These are phyloP conservation scores for Wilcoxina mikolae DNA, from an alignment of 495 filamentous ascomycete genomes.

Conservation along the genomic window DNA sequence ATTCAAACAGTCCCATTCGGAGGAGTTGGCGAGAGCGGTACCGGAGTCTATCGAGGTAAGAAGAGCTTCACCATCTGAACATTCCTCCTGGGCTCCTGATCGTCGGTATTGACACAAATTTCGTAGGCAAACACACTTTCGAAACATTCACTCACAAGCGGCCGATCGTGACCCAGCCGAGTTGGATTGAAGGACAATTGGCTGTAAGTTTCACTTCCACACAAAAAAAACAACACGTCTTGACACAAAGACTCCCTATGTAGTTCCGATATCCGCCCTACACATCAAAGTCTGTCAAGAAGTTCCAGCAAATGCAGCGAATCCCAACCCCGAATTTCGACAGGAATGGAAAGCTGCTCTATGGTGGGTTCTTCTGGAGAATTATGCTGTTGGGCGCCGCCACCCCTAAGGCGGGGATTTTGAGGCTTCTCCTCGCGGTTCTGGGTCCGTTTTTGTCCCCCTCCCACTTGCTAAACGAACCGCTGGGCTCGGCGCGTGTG, in stretches of 20 bases:
- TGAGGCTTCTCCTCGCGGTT: background rate
- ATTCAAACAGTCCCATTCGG: conserved; percentile 73
- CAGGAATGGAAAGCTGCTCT: conserved; percentile 1
- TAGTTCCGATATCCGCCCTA: conserved; percentile 20
- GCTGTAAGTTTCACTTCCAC: conserved; percentile 8
- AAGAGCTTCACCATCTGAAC: conserved; percentile 9
- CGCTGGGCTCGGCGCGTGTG: too few species aligned
- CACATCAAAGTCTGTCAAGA: conserved; percentile 8
- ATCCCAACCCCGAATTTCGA: conserved; percentile 12
- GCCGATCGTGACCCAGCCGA: conserved; percentile 17
- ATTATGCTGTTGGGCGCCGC: background rate
- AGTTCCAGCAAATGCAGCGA: background rate
- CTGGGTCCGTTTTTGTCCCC: background rate
- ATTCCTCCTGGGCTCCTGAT: conserved; percentile 13
- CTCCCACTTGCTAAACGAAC: background rate
- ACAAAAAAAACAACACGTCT: background rate
- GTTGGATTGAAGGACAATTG: conserved; percentile 20
- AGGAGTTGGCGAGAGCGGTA: conserved; percentile 74
- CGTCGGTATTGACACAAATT: background rate
- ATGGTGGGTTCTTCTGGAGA: background rate
- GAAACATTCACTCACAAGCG: conserved; percentile 47
- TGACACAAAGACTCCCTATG: background rate
- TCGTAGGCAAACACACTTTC: conserved; percentile 45
- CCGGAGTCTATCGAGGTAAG: conserved; percentile 67
- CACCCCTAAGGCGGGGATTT: background rate